Percentiles rank a stretch among this genome's conserved stretches.
Evolutionary conservation across 257 asterid genomes (phyloP).

Genomic region (Gynochthodes officinalis): DNA sequence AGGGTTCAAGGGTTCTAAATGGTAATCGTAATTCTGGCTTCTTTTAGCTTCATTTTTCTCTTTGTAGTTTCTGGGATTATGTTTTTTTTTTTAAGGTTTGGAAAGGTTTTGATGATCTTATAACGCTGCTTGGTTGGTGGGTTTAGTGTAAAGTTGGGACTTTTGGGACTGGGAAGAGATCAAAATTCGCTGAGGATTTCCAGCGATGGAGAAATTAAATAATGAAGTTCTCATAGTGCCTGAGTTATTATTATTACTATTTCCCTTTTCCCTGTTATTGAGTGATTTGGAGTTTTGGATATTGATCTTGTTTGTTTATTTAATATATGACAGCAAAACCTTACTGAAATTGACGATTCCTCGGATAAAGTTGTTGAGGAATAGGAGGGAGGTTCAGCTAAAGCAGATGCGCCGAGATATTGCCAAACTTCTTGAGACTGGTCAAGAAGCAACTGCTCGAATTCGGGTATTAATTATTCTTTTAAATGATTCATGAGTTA

Average conservation of each 20-base stretch:
- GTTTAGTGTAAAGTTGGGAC: not conserved
- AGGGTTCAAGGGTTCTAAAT: conserved; percentile 83
- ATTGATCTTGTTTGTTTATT: conserved; percentile 17
- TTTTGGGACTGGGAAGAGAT: not conserved
- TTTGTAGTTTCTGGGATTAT: conserved; percentile 1
- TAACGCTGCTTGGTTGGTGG: conserved; percentile 8
- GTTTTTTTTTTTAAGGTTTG: conserved; percentile 7
- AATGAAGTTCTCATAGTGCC: not conserved
- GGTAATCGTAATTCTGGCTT: conserved; percentile 38
- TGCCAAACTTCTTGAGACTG: conserved; percentile 94
- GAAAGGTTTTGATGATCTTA: conserved; percentile 14
- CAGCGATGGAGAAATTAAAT: not conserved
- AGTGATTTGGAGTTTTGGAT: conserved; percentile 3
- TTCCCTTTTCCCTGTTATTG: too few species aligned
- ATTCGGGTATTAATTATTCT: conserved; percentile 53
- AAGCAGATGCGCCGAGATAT: conserved; percentile 91
- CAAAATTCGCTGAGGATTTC: not conserved
- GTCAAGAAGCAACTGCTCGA: conserved; percentile 98
- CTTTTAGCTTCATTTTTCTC: not conserved
- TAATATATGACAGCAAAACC: conserved; percentile 60
- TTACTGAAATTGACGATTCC: conserved; percentile 81
- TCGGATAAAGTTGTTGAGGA: conserved; percentile 85
- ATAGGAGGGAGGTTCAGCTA: conserved; percentile 87
- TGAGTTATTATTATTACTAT: too few species aligned
- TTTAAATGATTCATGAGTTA: not conserved